These are phyloP conservation scores for Rosa multiflora DNA, from an alignment of 306 rosid species.

Conservation along the genomic window DNA sequence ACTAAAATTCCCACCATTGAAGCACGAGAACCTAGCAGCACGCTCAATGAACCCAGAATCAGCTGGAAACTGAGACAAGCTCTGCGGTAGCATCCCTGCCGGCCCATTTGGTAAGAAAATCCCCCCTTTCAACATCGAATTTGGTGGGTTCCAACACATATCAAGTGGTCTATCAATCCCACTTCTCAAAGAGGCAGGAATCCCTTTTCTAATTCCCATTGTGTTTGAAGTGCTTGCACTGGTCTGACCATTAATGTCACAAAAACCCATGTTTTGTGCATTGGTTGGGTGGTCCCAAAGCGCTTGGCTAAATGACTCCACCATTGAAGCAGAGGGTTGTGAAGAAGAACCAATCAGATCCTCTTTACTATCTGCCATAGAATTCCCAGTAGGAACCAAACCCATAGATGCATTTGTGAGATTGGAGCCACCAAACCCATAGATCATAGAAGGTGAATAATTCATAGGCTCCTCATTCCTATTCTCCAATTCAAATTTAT, in stretches of 20 bases:
- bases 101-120: slow-evolving; percentile 53
- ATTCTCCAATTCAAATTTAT: slow-evolving; percentile 60
- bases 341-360: slow-evolving; percentile 64
- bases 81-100: slow-evolving; percentile 47
- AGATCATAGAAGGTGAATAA: slow-evolving; percentile 52
- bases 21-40: slow-evolving; percentile 87
- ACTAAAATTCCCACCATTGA: slow-evolving; percentile 58
- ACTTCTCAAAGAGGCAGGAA: slow-evolving; percentile 47
- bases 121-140: slow-evolving; percentile 51
- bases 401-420: slow-evolving; percentile 57
- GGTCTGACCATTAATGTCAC: slow-evolving; percentile 47
- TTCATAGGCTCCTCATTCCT: slow-evolving; percentile 66
- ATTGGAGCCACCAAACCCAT: slow-evolving; percentile 60
- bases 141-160: slow-evolving; percentile 61
- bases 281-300: slow-evolving; percentile 60
- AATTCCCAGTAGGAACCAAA: slow-evolving; percentile 46
- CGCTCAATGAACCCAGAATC: slow-evolving; percentile 91
- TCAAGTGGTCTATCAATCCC: slow-evolving; percentile 57
- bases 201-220: slow-evolving; percentile 49
- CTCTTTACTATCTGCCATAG: slow-evolving; percentile 47
- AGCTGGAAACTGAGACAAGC: slow-evolving; percentile 81
- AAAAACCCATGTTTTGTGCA: slow-evolving; percentile 64
- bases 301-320: slow-evolving; percentile 54
- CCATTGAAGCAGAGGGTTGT: slow-evolving; percentile 69
- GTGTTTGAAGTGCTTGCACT: slow-evolving; percentile 44